Evolutionary conservation across 768 basidiomycete species (phyloP).

Genomic region (Auricularia sp.): DNA sequence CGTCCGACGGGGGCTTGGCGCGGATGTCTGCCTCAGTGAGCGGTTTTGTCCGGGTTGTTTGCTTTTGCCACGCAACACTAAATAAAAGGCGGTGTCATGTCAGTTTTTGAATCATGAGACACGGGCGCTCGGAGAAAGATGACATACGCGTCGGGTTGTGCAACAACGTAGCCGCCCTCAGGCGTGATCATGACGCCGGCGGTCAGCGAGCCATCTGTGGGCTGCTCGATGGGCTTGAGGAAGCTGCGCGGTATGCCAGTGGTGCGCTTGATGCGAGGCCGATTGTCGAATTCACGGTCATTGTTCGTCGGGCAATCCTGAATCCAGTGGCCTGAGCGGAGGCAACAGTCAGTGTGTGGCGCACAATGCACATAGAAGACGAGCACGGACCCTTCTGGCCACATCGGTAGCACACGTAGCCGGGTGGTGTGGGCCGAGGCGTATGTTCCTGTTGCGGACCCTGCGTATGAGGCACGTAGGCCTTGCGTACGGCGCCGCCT

Average conservation of each 20-base stretch:
- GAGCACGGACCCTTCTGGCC: conserved; percentile 75
- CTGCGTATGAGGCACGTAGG: conserved; percentile 34
- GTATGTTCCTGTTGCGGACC: conserved; percentile 46
- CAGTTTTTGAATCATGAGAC: not conserved
- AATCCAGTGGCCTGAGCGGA: conserved; percentile 94
- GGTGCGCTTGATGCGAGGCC: conserved; percentile 92
- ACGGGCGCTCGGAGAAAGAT: not conserved
- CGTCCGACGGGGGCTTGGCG: conserved; percentile 65
- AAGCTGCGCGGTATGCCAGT: conserved; percentile 98
- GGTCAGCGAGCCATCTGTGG: conserved; percentile 54
- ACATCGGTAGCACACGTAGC: conserved; percentile 98
- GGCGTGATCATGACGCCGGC: conserved; percentile 97
- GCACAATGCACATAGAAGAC: not conserved
- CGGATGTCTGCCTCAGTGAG: conserved; percentile 84
- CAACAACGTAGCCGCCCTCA: conserved; percentile 95
- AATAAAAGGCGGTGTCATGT: not conserved
- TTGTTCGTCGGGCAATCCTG: conserved; percentile 98
- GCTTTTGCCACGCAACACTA: conserved; percentile 93
- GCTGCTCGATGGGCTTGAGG: conserved; percentile 90
- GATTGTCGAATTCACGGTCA: conserved; percentile 87
- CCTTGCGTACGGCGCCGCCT: conserved; percentile 49
- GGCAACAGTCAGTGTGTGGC: not conserved
- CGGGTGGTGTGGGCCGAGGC: conserved; percentile 68
- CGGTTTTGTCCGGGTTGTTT: conserved; percentile 66
- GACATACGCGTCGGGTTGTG: conserved; percentile 89